Evolutionary conservation across 2,329 filamentous ascomycete species (phyloP), one percentile per base, ranked within the genome.

Genomic region (Capronia epimyces): DNA sequence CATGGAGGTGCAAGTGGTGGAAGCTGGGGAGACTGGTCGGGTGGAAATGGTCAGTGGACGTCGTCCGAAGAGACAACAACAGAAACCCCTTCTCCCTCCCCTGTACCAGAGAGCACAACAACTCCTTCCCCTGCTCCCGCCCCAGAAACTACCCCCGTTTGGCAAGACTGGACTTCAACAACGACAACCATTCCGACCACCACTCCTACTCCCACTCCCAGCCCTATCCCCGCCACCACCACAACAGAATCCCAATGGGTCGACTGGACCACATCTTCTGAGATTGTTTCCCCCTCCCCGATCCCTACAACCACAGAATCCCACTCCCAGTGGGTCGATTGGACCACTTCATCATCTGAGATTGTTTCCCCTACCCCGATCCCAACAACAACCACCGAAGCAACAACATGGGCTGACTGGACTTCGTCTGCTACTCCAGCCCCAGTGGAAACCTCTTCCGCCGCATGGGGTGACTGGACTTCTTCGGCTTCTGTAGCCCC

Each of bases 21-120:
- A 18, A 45, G 40, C 22, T 53, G 58, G 50, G 52, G 46, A 32
- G 49, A 57, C 22, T 57, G 55, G 53, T 48, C 44, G 20, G 29
- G 46, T 43, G 42, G 31, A 49, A 25, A 12, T 42, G 53, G 49
- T 47, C 43, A 53, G 44, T 48, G 25, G 44, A 25, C 32, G 46
- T 43, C 21, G 32, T 39, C 34, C 22, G 24, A 37, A 36, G 46
- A 43, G 39, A 49, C 51, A 48, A 29, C 39, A 44, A 49, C 39
- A 32, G 29, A 32, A 39, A 39, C 22, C n/a, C 20, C 39, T 13
- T 20, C 39, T 15, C 8, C 16, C 15, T 37, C 39, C 20, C 39
- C 25, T 41, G 21, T 32, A 43, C 41, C 25, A 22, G 15, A 45
- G 22, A 49, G 32, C 13, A 53, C 46, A 43, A 49, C 49, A 25